phyloP scores from a whole-genome alignment of 2,329 filamentous ascomycete genomes.

The Madurella mycetomatis region DNA sequence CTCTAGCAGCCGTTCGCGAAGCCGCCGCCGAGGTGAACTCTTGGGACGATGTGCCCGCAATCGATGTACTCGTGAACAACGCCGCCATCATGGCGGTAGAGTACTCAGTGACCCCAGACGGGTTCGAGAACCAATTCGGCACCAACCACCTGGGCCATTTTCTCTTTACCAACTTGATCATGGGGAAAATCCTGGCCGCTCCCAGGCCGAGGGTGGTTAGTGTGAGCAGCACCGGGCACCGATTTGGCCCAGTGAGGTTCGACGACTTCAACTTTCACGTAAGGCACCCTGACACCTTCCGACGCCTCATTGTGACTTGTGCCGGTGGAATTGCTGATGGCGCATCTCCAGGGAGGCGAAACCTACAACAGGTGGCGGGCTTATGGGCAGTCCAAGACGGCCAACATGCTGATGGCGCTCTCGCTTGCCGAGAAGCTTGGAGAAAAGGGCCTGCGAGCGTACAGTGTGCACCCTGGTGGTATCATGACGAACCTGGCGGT shows the following conservation, averaged over 20 bases:
- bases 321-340: background rate
- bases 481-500: conserved; percentile 15
- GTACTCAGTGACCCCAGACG: conserved; percentile 35
- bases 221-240: conserved; percentile 36
- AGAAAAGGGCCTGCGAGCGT: conserved; percentile 12
- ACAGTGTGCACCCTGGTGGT: conserved; percentile 20
- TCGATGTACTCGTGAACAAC: conserved; percentile 44
- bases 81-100: conserved; percentile 39
- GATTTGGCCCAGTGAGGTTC: conserved; percentile 30
- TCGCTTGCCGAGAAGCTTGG: conserved; percentile 21
- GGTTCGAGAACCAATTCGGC: conserved; percentile 42
- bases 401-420: conserved; percentile 28
- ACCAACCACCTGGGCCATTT: conserved; percentile 45
- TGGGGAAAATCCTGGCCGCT: conserved; percentile 38
- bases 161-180: conserved; percentile 42
- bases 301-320: too few relatives aligned
- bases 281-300: background rate
- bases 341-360: conserved; percentile 19
- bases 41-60: conserved; percentile 31
- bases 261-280: conserved; percentile 31
- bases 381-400: conserved; percentile 31
- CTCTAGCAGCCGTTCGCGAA: conserved; percentile 35
- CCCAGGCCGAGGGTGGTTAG: conserved; percentile 36
- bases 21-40: conserved; percentile 34
- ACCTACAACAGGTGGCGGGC: conserved; percentile 22